Evolutionary conservation across 2,329 filamentous ascomycete species (phyloP), one percentile per base, ranked within the genome.

Genomic region (Parafenestella ontariensis): DNA sequence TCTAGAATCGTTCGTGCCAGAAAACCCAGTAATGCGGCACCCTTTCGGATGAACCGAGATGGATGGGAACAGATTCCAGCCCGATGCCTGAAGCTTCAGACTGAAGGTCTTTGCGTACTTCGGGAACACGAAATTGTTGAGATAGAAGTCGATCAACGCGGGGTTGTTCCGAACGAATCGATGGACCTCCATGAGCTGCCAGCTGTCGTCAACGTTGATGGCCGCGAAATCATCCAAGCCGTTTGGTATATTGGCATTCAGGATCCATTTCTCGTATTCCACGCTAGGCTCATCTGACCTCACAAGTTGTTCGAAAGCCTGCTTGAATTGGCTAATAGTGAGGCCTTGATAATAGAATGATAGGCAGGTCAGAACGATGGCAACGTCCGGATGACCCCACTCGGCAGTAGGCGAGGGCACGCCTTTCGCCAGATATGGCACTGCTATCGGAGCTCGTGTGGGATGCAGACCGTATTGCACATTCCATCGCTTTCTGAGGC

Each of bases 1-100:
- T 33, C 82, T 78, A 18, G 83, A 86, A 64, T 91, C 89, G 40
- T 89, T 91, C 0, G 89, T 91, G 0, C 89, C 89, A 7, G 85
- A 89, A 66, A 92, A 92, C 0, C 89, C 89, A 0, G 87, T 90
- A 0, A 87, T 89, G 1, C 81, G 56, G 2, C 74, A 64, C 15
- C 49, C 52, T n/a, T 23, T 40, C 1, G 33, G 24, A 3, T 36
- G 54, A 17, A 26, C 28, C 1, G 51, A 64, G 23, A 68, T 42
- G 23, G 77, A 78, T 0, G 86, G 66, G 0, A 86, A 85, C 1
- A 91, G 76, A 59, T 91, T 88, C 88, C 88, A 91, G 0, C 85
- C 87, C 0, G 85, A 89, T 0, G 85, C 82, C 29, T 87, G 84
- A 0, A 91, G 70, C 56, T 90, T 90, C 9, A 82, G 67, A 0